Base-by-base conservation (phyloP, 2,329 filamentous ascomycete genomes). In the Sphaceloma murrayae region DNA sequence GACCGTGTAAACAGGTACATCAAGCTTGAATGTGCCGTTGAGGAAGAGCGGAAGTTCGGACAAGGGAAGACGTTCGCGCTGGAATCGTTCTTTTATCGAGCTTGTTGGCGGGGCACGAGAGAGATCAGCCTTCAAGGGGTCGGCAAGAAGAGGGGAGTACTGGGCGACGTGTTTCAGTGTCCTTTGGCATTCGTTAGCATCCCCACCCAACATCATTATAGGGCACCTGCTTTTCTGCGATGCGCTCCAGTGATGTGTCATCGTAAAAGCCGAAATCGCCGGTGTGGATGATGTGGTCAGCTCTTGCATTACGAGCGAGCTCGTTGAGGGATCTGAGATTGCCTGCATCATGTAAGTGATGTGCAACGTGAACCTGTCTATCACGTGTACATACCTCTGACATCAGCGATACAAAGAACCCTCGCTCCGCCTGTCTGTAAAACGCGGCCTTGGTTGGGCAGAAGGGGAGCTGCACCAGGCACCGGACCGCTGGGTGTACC, bases 201-300 rank as follows among this genome's bases (percentile, higher is more conserved):
- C 13, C 22, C 44, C 21, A n/a, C 16, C 39, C 46, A 39, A n/a
- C 6, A 11, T 32, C n/a, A 17, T 7, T 7, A 19, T 14, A n/a
- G 17, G 10, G 13, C 10, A 69, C 80, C 70, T 68, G 94, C 86
- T 98, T 98, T 66, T 98, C 91, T 30, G 91, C 91, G 69, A 98
- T 96, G 59, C 91, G 82, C 59, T 96, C 89, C 54, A 98, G 72
- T 26, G 91, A 98, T 45, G 82, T 85, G 57, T 94, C 84, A 65
- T 98, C 91, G 69, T 98, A 98, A 69, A 98, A 98, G 51, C 91
- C 91, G 62, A 98, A 98, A 65, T 98, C 91, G 64, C 91, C 91
- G 14, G 91, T 98, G 67, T 98, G 91, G 59, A 98, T 87, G 65
- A 98, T 94, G 69, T 95, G 87, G 67, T 95, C 87, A 57, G 91